Base-by-base conservation (phyloP, 345 rosid species). In the Syzygium aqueum region DNA sequence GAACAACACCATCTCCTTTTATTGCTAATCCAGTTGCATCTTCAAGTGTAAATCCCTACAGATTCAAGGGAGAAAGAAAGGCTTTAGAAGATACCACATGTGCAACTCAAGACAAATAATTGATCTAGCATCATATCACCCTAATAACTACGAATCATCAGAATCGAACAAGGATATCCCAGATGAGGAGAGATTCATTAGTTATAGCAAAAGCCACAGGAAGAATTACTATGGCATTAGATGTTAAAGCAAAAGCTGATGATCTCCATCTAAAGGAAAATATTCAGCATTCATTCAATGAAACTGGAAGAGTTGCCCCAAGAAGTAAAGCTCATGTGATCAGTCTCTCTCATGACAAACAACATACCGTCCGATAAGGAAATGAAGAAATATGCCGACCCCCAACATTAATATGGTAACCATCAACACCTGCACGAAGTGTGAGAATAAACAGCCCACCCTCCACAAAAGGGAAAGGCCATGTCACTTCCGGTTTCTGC, bases 401-500 rank as follows among this genome's bases (percentile, higher is more conserved):
- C 85, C 99, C 99, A 85, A 94, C 98, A 91, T 80, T 93, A 59
- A 97, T 89, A 88, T 97, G 99, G 89, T 92, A 97, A 51, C 99
- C 99, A 50, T 97, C 99, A 92, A 96, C 92, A 90, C 99, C 98
- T 85, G 99, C 99, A 88, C 94, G 98, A 89, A 97, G 77, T 33
- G 98, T 97, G 87, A 97, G 87, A 91, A 97, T 93, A 89, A 96
- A 97, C 59, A 94, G 87, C 86, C 92, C 92, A 59, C 95, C 99
- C 94, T 97, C 99, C 6, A 87, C 95, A 87, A 95, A 97, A 91
- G 99, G 96, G 89, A 94, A 97, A 80, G 98, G 94, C 99, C 99
- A 97, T 53, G 99, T 96, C 83, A 97, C 96, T 89, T 96, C 98
- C 30, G 99, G 99, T 93, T 96, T 97, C 93, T 97, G 99, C 88